Base-by-base conservation (phyloP, 495 filamentous ascomycete genomes). In the Lichenothelia convexa region DNA sequence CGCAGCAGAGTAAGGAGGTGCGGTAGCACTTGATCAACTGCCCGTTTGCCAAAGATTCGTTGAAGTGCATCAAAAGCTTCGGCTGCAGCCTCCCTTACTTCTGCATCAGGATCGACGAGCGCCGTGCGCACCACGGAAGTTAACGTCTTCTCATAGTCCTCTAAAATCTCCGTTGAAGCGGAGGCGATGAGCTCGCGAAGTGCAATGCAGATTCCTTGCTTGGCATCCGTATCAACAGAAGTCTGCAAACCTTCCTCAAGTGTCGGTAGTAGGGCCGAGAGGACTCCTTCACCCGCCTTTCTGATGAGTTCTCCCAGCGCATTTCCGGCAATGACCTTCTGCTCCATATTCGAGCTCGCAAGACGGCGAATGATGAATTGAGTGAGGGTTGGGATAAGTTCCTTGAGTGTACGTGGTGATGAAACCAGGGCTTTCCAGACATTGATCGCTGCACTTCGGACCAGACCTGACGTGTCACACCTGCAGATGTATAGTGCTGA, bases 391-490 rank as follows among this genome's bases (percentile, higher is more conserved):
- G 89, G 87, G 23, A 93, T 75, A 46, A 97, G 72, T 47, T 97
- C 89, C 56, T 93, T 93, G 44, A 97, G 73, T 16, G 80, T 93
- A 39, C 75, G 75, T 15, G 89, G 89, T 29, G 83, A 86, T 43
- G 89, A 80, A 18, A 97, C 89, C 45, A 97, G 64, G 21, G 84
- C 85, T 55, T 97, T 97, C 89, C 89, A 97, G 17, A 97, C 86
- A 48, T 64, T 71, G 48, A 95, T 73, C 9, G 89, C 89, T 30
- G 89, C 87, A 34, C 79, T 73, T 38, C 86, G 81, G 39, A 97
- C 89, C 32, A 91, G 64, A 35, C 80, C 82, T 20, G 87, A 85
- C 13, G 89, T 97, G 70, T 97, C 89, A 65, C 82, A 91, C 37
- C 91, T 80, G 61, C 91, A 95, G 47, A 97, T 91, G 55, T 95